Conservation (phyloP, 2,329 filamentous ascomycete genomes). For the Penicillium freii region DNA sequence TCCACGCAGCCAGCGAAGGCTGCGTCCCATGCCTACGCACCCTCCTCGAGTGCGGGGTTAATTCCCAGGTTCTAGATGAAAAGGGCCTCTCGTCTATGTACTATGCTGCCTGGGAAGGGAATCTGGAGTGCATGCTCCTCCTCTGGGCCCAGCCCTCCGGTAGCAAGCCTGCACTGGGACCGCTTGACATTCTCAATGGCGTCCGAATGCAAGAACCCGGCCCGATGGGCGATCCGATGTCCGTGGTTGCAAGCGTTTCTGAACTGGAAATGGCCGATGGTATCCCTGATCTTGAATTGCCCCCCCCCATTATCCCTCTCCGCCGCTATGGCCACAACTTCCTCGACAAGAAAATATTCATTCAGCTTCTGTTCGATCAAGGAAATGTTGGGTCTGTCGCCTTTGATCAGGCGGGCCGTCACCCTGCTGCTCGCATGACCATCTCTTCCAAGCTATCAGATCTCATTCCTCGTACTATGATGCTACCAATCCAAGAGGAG, state of each 20-base stretch:
- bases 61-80: conserved; percentile 80
- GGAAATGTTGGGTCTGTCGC: conserved; percentile 66
- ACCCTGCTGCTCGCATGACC: conserved; percentile 88
- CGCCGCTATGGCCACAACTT: conserved; percentile 97
- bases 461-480: conserved; percentile 91
- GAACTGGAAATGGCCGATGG: conserved; percentile 72
- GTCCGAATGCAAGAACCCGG: conserved; percentile 30
- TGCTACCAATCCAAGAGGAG: conserved; percentile 94
- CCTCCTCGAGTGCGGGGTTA: conserved; percentile 73
- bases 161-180: conserved; percentile 26
- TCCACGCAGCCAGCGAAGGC: conserved; percentile 94
- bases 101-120: conserved; percentile 97
- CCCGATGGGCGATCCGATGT: conserved; percentile 27
- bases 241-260: conserved; percentile 40
- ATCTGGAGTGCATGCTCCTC: conserved; percentile 89
- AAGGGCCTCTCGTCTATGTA: conserved; percentile 94
- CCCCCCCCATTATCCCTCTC: conserved; percentile 92
- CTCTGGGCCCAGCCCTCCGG: conserved; percentile 52
- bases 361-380: conserved; percentile 86
- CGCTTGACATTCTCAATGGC: conserved; percentile 38
- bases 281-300: conserved; percentile 87
- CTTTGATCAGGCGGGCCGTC: conserved; percentile 98
- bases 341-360: conserved; percentile 93
- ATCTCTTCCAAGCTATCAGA: conserved; percentile 96
- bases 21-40: conserved; percentile 84